phyloP scores from a whole-genome alignment of 495 filamentous ascomycete species.

The Evansstolkia leycettana region DNA sequence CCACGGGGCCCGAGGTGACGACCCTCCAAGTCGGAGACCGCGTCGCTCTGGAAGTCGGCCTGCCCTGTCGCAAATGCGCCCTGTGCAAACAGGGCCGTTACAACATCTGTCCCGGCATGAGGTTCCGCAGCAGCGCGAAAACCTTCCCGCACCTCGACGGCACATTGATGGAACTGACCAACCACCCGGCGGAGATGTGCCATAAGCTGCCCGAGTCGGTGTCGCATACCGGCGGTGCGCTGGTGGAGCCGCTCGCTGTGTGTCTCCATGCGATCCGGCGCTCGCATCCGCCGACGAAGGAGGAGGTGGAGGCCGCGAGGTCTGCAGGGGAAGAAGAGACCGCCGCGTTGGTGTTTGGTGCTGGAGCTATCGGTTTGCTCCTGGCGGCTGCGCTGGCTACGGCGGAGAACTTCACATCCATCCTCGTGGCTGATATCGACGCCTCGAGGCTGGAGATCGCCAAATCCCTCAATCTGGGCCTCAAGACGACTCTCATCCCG shows the following conservation, averaged over 20 bases:
- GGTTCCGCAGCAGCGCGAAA: slow-evolving; percentile 71
- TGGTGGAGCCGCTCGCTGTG: slow-evolving; percentile 70
- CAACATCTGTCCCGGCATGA: slow-evolving; percentile 75
- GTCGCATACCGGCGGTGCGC: slow-evolving; percentile 55
- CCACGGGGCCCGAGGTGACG: not conserved
- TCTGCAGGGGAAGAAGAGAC: slow-evolving; percentile 16
- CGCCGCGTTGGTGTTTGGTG: slow-evolving; percentile 64
- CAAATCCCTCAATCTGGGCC: slow-evolving; percentile 52
- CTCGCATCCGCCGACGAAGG: slow-evolving; percentile 35
- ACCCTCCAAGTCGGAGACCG: slow-evolving; percentile 42
- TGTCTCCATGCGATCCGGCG: slow-evolving; percentile 63
- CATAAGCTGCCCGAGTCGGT: slow-evolving; percentile 49
- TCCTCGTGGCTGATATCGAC: slow-evolving; percentile 75
- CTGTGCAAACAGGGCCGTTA: slow-evolving; percentile 59
- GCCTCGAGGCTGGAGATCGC: slow-evolving; percentile 60
- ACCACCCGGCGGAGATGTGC: slow-evolving; percentile 50
- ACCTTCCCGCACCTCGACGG: slow-evolving; percentile 68
- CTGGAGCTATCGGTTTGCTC: slow-evolving; percentile 68
- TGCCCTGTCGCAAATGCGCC: slow-evolving; percentile 60
- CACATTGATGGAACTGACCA: slow-evolving; percentile 67
- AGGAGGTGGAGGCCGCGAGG: slow-evolving; percentile 13
- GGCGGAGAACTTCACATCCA: slow-evolving; percentile 53
- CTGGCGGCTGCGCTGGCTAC: slow-evolving; percentile 49
- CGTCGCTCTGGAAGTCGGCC: slow-evolving; percentile 74
- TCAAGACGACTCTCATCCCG: slow-evolving; percentile 49